A percentile compares a stretch with the other conserved stretches of the same genome.
Conservation (phyloP, 441 rosid species). For the Arabidopsis lyrata region DNA sequence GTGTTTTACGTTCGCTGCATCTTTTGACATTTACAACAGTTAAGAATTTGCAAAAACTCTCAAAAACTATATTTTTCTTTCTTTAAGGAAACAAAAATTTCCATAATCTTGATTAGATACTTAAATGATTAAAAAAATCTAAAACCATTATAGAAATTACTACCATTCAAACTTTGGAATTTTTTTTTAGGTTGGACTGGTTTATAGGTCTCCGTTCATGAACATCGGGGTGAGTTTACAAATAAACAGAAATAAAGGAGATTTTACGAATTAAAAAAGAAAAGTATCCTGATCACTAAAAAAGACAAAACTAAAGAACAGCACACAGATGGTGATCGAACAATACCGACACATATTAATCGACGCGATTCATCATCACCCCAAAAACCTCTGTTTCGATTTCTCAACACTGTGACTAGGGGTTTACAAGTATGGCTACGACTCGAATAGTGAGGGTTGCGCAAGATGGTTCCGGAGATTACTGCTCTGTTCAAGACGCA, state of each 20-base stretch:
- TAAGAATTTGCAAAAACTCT: too few species aligned
- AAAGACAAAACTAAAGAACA: slow-evolving; percentile 4
- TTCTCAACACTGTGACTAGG: background rate
- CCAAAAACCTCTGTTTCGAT: background rate
- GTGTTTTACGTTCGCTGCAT: too few species aligned
- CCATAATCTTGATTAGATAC: too few species aligned
- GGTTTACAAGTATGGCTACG: slow-evolving; percentile 49
- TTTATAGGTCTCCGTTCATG: too few species aligned
- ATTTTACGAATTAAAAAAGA: background rate
- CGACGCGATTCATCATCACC: background rate
- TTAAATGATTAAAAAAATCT: too few species aligned
- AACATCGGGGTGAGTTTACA: background rate
- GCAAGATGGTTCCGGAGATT: slow-evolving; percentile 76
- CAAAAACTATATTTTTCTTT: too few species aligned
- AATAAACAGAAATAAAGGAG: background rate
- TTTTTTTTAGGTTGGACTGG: too few species aligned
- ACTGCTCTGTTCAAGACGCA: slow-evolving; percentile 83
- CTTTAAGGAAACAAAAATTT: too few species aligned
- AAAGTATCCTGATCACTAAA: background rate
- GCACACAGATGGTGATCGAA: slow-evolving; percentile 5
- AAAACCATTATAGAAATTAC: too few species aligned
- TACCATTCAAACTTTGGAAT: too few species aligned
- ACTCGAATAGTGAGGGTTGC: slow-evolving; percentile 65
- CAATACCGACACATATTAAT: slow-evolving; percentile 4
- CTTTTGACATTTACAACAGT: too few species aligned